Base-by-base conservation (phyloP, 805 yeast species). In the Spencermartinsiella europaea region DNA sequence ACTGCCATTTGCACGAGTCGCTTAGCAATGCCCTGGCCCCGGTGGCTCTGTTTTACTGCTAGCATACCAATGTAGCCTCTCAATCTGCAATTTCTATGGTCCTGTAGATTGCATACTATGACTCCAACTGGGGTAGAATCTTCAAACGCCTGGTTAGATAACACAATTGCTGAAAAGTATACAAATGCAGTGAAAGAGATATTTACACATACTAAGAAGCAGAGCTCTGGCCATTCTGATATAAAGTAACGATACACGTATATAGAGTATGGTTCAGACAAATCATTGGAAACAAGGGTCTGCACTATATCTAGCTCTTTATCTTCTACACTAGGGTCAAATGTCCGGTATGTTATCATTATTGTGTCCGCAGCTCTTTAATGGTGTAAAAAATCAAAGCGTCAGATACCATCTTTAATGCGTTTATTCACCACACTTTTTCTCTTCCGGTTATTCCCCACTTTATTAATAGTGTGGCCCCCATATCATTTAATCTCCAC, bases 21-120 rank as follows among this genome's bases (percentile, higher is more conserved):
- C 54, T 82, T 82, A 2, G 97, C 97, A 40, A 90, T 83, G 1
- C 96, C 96, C 38, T 68, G 70, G 2, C 95, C 90, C 46, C 99
- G 70, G 61, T 74, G 81, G 14, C 66, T 61, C 34, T 80, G 79
- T 42, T 81, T 81, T 10, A 91, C 95, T 0, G 95, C 96, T 45
- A 93, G 68, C 99, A 93, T 93, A 1, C 97, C 99, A 22, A 93
- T 90, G 60, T 93, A 93, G 0, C 99, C 99, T 50, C 99, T 73
- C 55, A 73, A 61, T 49, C 96, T 72, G 8, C 78, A 81, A 19
- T 75, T 73, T 49, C 91, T 73, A 65, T 91, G 97, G 1, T 76
- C 70, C 52, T 85, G 95, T 10, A 81, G 77, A 58, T 89, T 87
- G 44, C 95, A 81, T 4, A 93, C 85, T 5, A 91, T 81, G 34